Evolutionary conservation across 495 filamentous ascomycete species (phyloP).

Genomic region (Penicillium antarcticum): DNA sequence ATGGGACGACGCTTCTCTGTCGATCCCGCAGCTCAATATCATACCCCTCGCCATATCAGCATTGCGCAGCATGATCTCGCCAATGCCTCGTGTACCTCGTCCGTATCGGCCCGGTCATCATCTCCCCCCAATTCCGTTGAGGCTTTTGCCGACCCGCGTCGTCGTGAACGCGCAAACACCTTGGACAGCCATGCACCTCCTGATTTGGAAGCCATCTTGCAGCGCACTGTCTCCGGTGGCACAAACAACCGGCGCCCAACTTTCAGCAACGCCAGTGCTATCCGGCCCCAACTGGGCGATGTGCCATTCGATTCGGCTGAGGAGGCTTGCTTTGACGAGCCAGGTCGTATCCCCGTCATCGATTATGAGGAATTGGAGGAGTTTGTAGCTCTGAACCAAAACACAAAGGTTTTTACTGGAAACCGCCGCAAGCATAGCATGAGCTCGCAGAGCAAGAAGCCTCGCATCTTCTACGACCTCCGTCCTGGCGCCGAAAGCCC

Average conservation of each 20-base stretch:
- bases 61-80: conserved; percentile 42
- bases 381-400: conserved; percentile 66
- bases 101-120: conserved; percentile 61
- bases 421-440: conserved; percentile 49
- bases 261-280: conserved; percentile 55
- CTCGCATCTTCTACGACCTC: conserved; percentile 64
- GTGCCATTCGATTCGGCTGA: conserved; percentile 55
- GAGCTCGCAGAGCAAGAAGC: conserved; percentile 45
- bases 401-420: conserved; percentile 27
- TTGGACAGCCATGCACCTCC: conserved; percentile 57
- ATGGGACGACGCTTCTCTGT: conserved; percentile 39
- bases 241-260: conserved; percentile 62
- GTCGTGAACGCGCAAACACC: conserved; percentile 64
- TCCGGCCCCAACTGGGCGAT: conserved; percentile 44
- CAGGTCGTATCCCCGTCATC: conserved; percentile 59
- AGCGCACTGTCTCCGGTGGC: conserved; percentile 67
- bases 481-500: conserved; percentile 36
- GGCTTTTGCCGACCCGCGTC: conserved; percentile 80
- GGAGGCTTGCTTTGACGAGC: conserved; percentile 78
- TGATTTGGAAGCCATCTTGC: conserved; percentile 57
- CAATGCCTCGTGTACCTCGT: conserved; percentile 49
- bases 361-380: conserved; percentile 88
- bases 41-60: conserved; percentile 36
- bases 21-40: conserved; percentile 35
- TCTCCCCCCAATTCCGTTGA: conserved; percentile 97